Conservation (phyloP, 2,329 filamentous ascomycete species). For the Penicillium psychrosexuale region DNA sequence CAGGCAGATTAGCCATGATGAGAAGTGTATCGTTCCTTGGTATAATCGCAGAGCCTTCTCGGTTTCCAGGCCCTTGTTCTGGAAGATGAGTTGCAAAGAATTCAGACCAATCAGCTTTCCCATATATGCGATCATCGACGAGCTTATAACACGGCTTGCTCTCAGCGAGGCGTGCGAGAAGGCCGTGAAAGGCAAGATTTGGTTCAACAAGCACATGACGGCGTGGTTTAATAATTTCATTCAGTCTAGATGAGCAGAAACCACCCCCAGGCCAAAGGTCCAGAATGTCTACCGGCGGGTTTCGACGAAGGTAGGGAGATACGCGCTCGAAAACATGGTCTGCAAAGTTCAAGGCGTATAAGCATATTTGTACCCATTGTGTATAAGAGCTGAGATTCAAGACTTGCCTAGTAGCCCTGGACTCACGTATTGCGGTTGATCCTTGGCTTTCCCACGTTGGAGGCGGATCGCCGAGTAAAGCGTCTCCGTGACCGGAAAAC, state of each 20-base stretch:
- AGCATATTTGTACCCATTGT: not conserved
- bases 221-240: constrained; percentile 71
- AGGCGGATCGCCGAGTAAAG: constrained; percentile 1
- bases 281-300: constrained; percentile 77
- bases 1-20: constrained; percentile 65
- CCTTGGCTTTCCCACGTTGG: not conserved
- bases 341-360: constrained; percentile 22
- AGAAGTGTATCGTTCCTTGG: constrained; percentile 70
- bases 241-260: constrained; percentile 73
- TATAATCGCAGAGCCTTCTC: constrained; percentile 40
- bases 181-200: constrained; percentile 51
- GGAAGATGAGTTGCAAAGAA: constrained; percentile 45
- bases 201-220: constrained; percentile 82
- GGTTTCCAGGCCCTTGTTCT: constrained; percentile 49
- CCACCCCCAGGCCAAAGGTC: constrained; percentile 81
- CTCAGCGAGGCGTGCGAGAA: constrained; percentile 58
- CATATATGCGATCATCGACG: constrained; percentile 52
- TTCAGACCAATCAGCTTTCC: constrained; percentile 55
- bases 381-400: no score
- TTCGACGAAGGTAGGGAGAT: constrained; percentile 63
- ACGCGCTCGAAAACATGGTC: constrained; percentile 70
- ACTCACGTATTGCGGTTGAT: constrained; percentile 28
- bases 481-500: constrained; percentile 22
- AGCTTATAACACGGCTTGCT: constrained; percentile 50
- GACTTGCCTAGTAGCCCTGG: constrained; percentile 36